Base-by-base conservation (phyloP, 164 flowering plant species). In the Macadamia integrifolia region DNA sequence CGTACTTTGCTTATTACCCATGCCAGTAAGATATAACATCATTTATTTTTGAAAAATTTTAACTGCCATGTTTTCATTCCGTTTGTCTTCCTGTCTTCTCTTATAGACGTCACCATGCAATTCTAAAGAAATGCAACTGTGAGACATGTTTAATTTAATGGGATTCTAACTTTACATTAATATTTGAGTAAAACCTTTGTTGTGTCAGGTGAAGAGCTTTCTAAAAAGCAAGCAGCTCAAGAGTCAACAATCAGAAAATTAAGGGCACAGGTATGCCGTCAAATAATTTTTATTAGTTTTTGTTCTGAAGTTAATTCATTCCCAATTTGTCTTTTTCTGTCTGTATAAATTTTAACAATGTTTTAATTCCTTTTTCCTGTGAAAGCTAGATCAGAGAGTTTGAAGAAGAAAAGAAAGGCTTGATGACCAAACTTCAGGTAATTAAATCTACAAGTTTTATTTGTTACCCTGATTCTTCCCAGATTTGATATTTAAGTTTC, bases 211-310 rank as follows among this genome's bases (percentile, higher is more conserved):
- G 99, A 95, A 75, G 93, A 89, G 78, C 96, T 95, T 75, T 95
- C 99, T 7, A 95, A 89, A 76, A 95, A 92, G 82, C 99, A 95
- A 86, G 99, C 99, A 82, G 85, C 91, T 72, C 99, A 95, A 83
- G 99, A 95, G 83, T 74, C 89, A 70, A 79, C 70, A 13, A 95
- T 95, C 50, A 83, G 99, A 76, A 95, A 95, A 80, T 65, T 95
- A 75, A 82, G 99, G 80, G 98, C 99, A 73, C 99, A 95, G 94
- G 99, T 94, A 69, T 63, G 60, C 60, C 52, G 61, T 61, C 29
- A 43, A 29, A 60, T 23, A 49, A 35, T 61, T 56, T 52, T 70
- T 28, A 28, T 55, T 1, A 60, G 17, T 61, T 12, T 42, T 62
- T 30, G 60, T 66, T 58, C 48, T 46, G 50, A 64, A 44, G 55